Percentiles rank a stretch among this genome's conserved stretches.
phyloP scores from a whole-genome alignment of 495 filamentous ascomycete genomes.

The Trichocladium antarcticum region DNA sequence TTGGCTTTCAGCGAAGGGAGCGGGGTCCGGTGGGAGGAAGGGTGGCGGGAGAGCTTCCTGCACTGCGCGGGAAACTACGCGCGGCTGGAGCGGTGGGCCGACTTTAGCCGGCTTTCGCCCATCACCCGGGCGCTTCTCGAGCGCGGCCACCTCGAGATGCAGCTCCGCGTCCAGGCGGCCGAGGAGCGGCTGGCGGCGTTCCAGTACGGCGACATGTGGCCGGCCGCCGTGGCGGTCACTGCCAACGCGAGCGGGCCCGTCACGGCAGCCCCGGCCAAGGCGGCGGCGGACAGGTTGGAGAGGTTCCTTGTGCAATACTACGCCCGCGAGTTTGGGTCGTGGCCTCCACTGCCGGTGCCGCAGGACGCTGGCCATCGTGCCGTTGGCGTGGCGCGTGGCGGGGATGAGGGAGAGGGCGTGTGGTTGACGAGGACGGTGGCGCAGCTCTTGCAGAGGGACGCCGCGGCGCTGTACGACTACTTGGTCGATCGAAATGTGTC shows the following conservation, averaged over 20 bases:
- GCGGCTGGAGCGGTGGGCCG: conserved; percentile 42
- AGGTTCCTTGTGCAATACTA: conserved; percentile 48
- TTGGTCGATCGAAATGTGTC: conserved; percentile 57
- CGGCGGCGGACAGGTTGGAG: conserved; percentile 44
- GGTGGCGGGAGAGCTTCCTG: conserved; percentile 57
- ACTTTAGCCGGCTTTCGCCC: conserved; percentile 47
- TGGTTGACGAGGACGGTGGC: conserved; percentile 53
- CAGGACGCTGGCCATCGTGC: background rate
- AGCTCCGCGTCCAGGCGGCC: conserved; percentile 50
- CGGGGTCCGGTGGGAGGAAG: conserved; percentile 50
- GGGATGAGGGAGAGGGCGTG: conserved; percentile 35
- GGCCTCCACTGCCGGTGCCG: conserved; percentile 40
- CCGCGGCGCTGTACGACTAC: conserved; percentile 60
- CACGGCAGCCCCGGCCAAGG: conserved; percentile 28
- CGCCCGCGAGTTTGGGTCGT: conserved; percentile 40
- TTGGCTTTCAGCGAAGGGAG: conserved; percentile 53
- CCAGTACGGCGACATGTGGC: conserved; percentile 56
- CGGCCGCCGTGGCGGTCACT: conserved; percentile 22
- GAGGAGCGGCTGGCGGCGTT: conserved; percentile 49
- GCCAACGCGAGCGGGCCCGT: conserved; percentile 21
- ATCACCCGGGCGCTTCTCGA: conserved; percentile 55
- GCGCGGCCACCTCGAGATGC: conserved; percentile 49
- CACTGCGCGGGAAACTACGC: conserved; percentile 57
- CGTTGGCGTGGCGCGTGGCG: conserved; percentile 35
- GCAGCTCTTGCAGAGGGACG: conserved; percentile 50